Conservation (phyloP, 768 basidiomycete genomes). For the Lentinus brumalis region DNA sequence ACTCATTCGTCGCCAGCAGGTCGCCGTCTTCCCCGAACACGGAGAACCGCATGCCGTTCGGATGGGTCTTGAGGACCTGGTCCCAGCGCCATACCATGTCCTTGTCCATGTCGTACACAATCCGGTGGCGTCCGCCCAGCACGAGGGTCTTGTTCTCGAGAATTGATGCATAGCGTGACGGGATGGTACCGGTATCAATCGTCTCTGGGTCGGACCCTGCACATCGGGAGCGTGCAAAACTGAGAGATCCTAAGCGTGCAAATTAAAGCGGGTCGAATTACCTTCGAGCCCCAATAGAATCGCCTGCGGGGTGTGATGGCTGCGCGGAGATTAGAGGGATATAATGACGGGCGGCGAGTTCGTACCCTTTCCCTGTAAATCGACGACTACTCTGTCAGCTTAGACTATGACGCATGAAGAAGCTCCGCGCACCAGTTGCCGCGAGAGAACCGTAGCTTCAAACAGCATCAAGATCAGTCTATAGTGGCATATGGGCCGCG, state of each 20-base stretch:
- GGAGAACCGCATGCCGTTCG: conserved; percentile 93
- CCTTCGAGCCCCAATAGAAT: conserved; percentile 82
- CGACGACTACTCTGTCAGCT: not conserved
- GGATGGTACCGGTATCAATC: conserved; percentile 84
- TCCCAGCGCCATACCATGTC: conserved; percentile 96
- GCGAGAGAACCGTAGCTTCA: conserved; percentile 87
- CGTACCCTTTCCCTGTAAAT: conserved; percentile 72
- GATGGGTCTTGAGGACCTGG: conserved; percentile 84
- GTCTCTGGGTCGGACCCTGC: conserved; percentile 88
- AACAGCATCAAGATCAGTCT: not conserved
- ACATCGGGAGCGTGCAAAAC: not conserved
- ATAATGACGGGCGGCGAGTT: conserved; percentile 12
- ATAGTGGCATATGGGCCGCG: not conserved
- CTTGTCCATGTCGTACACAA: conserved; percentile 82
- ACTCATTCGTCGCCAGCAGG: conserved; percentile 91
- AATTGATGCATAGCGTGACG: conserved; percentile 73
- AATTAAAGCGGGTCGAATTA: conserved; percentile 1
- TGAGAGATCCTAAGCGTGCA: not conserved
- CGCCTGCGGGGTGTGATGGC: conserved; percentile 87
- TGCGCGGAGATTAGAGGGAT: conserved; percentile 30
- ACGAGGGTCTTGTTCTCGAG: conserved; percentile 62
- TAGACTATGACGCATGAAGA: not conserved
- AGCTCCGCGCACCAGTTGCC: conserved; percentile 67
- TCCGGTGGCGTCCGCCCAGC: conserved; percentile 73
- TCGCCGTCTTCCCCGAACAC: conserved; percentile 82